These are phyloP conservation scores for Lachnellula hyalina DNA, from an alignment of 2,329 filamentous ascomycete species.

Conservation along the genomic window DNA sequence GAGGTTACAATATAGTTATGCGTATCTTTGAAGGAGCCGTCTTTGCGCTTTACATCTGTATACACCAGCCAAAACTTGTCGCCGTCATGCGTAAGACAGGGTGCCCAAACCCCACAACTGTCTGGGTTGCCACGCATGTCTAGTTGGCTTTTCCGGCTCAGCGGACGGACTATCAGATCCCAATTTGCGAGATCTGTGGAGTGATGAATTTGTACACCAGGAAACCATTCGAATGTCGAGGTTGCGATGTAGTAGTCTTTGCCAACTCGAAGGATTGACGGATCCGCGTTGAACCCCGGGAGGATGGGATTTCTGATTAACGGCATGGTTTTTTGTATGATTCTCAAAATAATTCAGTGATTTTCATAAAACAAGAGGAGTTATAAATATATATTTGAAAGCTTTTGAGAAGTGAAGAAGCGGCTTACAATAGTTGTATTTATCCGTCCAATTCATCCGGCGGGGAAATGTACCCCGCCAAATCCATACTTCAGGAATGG, in stretches of 20 bases:
- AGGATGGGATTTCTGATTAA: constrained; percentile 35
- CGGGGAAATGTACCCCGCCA: too few species aligned
- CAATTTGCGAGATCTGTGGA: constrained; percentile 40
- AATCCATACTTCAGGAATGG: too few species aligned
- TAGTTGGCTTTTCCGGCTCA: constrained; percentile 45
- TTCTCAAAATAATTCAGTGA: too few species aligned
- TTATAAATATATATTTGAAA: too few species aligned
- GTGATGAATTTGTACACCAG: constrained; percentile 48
- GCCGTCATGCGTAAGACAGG: constrained; percentile 57
- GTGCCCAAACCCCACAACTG: constrained; percentile 59
- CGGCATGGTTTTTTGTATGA: constrained; percentile 5
- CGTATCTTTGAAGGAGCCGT: constrained; percentile 59
- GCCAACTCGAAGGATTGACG: constrained; percentile 44
- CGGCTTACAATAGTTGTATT: too few species aligned
- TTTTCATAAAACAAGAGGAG: too few species aligned
- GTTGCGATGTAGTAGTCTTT: constrained; percentile 48
- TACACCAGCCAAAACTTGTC: constrained; percentile 59
- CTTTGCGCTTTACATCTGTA: constrained; percentile 62
- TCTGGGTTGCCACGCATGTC: constrained; percentile 56
- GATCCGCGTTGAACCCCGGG: constrained; percentile 50
- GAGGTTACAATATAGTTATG: constrained; percentile 59
- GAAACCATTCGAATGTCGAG: constrained; percentile 51
- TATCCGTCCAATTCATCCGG: too few species aligned
- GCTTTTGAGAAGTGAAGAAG: too few species aligned
- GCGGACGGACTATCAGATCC: constrained; percentile 39